Evolutionary conservation across 768 basidiomycete species (phyloP).

Genomic region (Sporobolomyces pararoseus): DNA sequence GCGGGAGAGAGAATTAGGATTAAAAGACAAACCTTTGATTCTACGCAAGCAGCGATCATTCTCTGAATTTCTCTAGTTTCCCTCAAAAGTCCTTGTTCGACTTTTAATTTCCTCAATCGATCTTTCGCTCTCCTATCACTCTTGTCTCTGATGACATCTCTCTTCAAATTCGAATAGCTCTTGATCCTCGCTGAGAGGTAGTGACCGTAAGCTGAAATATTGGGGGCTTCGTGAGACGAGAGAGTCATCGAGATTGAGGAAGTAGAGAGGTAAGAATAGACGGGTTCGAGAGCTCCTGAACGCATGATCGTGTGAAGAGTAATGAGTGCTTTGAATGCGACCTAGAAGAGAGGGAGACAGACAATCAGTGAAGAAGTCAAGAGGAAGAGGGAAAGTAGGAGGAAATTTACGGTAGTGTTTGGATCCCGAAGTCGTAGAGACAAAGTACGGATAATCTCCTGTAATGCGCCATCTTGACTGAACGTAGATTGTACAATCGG

Average conservation of each 20-base stretch:
- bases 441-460: slow-evolving; percentile 87
- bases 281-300: slow-evolving; percentile 90
- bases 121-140: slow-evolving; percentile 60
- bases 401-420: slow-evolving; percentile 66
- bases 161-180: slow-evolving; percentile 82
- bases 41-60: slow-evolving; percentile 80
- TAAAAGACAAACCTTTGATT: slow-evolving; percentile 80
- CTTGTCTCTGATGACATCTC: slow-evolving; percentile 90
- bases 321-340: slow-evolving; percentile 96
- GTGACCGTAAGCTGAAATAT: slow-evolving; percentile 75
- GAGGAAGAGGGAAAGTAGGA: neutral
- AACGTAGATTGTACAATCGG: slow-evolving; percentile 95
- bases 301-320: slow-evolving; percentile 95
- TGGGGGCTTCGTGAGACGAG: slow-evolving; percentile 63
- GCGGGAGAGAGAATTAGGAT: too few species aligned
- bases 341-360: slow-evolving; percentile 52
- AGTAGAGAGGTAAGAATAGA: slow-evolving; percentile 74
- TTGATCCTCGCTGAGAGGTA: slow-evolving; percentile 86
- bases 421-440: slow-evolving; percentile 81
- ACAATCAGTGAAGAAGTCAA: neutral
- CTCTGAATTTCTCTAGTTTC: slow-evolving; percentile 87
- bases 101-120: slow-evolving; percentile 73
- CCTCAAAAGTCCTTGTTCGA: slow-evolving; percentile 88
- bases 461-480: slow-evolving; percentile 85
- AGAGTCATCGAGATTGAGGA: slow-evolving; percentile 23